Conservation (phyloP, 208 protist species). For the Acanthamoeba triangularis region DNA sequence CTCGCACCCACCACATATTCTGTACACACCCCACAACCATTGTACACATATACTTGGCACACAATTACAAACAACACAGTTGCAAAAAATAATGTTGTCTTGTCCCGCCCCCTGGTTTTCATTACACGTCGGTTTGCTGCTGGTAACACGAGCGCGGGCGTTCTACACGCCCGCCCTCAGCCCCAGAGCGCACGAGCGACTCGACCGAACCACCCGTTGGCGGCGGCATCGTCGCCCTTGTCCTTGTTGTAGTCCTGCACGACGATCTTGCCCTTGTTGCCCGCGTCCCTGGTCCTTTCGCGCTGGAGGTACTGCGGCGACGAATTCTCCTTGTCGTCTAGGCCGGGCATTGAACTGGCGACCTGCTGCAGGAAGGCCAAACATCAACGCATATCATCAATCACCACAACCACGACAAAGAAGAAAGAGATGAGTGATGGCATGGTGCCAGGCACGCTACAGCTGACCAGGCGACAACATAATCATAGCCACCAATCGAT, state of each 20-base stretch:
- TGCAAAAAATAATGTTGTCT: too few species aligned
- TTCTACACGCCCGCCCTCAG: constrained; percentile 5
- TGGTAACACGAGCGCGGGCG: not conserved
- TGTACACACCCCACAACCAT: too few species aligned
- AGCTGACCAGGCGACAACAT: not conserved
- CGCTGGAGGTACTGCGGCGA: constrained; percentile 58
- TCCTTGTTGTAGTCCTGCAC: constrained; percentile 55
- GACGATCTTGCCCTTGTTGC: constrained; percentile 72
- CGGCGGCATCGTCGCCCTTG: constrained; percentile 22
- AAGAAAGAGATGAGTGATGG: not conserved
- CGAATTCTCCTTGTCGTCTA: constrained; percentile 54
- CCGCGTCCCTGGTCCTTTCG: not conserved
- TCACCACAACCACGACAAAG: too few species aligned
- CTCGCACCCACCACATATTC: too few species aligned
- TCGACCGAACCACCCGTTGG: constrained; percentile 45
- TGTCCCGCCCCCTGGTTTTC: too few species aligned
- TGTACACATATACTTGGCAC: too few species aligned
- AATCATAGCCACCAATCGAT: not conserved
- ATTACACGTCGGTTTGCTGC: not conserved
- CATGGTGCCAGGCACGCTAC: not conserved
- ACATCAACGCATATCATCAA: not conserved
- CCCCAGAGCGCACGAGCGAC: constrained; percentile 51
- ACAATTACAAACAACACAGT: too few species aligned
- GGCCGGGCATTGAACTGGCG: constrained; percentile 19
- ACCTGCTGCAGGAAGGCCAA: not conserved